phyloP scores from a whole-genome alignment of 2,329 filamentous ascomycete species.

The Alternaria longipes region DNA sequence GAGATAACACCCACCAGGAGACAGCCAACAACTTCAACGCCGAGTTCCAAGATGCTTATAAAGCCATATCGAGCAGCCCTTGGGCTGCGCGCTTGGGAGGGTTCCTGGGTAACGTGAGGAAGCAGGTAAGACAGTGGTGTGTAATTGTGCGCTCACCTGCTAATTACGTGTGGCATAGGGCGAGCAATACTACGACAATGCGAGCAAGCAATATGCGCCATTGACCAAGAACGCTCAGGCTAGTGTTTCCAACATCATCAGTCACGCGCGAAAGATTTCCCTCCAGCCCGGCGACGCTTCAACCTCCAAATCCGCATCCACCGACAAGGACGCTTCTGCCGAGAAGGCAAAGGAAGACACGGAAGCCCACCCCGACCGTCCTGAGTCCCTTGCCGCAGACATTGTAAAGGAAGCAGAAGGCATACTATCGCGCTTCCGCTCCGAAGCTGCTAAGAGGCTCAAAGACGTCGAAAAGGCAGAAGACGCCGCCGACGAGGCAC shows the following conservation, averaged over 20 bases:
- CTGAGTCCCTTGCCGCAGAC: conserved; percentile 59
- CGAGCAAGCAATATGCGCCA: conserved; percentile 80
- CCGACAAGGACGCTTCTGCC: conserved; percentile 25
- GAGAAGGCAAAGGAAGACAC: conserved; percentile 29
- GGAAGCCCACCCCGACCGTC: conserved; percentile 49
- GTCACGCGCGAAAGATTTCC: conserved; percentile 77
- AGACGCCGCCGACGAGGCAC: conserved; percentile 93
- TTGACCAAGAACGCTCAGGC: conserved; percentile 84
- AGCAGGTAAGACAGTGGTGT: conserved; percentile 70
- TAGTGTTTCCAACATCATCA: conserved; percentile 78
- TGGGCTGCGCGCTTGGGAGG: conserved; percentile 92
- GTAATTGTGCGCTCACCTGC: neutral
- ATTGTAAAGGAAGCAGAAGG: conserved; percentile 66
- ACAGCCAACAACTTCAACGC: conserved; percentile 71
- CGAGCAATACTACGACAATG: conserved; percentile 86
- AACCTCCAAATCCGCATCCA: conserved; percentile 25
- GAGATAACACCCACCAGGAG: conserved; percentile 50
- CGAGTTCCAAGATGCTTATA: conserved; percentile 95
- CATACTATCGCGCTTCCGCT: conserved; percentile 78
- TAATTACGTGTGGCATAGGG: conserved; percentile 61
- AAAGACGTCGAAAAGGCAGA: conserved; percentile 92
- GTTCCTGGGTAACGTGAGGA: conserved; percentile 89
- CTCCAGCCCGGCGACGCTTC: conserved; percentile 53
- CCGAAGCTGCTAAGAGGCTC: conserved; percentile 81
- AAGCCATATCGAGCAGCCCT: conserved; percentile 86